Percentiles rank a stretch among this genome's conserved stretches.
These are phyloP conservation scores for Trametes maxima DNA, from an alignment of 768 basidiomycete genomes.

Conservation along the genomic window DNA sequence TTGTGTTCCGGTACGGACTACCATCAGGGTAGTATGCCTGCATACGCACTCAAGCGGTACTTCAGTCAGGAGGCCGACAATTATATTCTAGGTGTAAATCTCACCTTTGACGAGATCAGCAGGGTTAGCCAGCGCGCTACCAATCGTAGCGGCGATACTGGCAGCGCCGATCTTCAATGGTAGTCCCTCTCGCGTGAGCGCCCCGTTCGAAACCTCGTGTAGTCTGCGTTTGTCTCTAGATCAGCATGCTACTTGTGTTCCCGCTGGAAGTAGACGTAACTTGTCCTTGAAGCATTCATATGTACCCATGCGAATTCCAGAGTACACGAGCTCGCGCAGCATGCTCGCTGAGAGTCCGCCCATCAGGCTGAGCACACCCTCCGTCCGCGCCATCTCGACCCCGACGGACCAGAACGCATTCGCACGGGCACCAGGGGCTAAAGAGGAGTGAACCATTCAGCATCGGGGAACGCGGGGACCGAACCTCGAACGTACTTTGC, in stretches of 20 bases:
- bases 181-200: constrained; percentile 36
- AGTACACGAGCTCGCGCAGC: constrained; percentile 40
- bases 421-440: constrained; percentile 32
- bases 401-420: constrained; percentile 40
- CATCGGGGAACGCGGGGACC: too few relatives aligned
- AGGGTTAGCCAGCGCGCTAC: constrained; percentile 40
- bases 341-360: constrained; percentile 39
- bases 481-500: constrained; percentile 31
- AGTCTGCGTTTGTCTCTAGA: constrained; percentile 20
- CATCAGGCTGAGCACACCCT: constrained; percentile 36
- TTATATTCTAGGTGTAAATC: not conserved
- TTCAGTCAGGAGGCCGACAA: not conserved
- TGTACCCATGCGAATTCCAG: constrained; percentile 38
- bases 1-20: constrained; percentile 35
- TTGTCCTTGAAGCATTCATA: constrained; percentile 43
- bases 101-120: constrained; percentile 40
- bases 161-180: constrained; percentile 38
- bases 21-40: constrained; percentile 40
- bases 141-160: constrained; percentile 35
- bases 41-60: constrained; percentile 35
- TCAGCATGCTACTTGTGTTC: not conserved
- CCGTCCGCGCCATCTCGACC: constrained; percentile 36
- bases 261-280: not conserved
- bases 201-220: constrained; percentile 27
- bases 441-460: not conserved